Percentiles rank a stretch among this genome's conserved stretches.
phyloP scores from a whole-genome alignment of 2,329 filamentous ascomycete species.

The Cryphonectria radicalis region DNA sequence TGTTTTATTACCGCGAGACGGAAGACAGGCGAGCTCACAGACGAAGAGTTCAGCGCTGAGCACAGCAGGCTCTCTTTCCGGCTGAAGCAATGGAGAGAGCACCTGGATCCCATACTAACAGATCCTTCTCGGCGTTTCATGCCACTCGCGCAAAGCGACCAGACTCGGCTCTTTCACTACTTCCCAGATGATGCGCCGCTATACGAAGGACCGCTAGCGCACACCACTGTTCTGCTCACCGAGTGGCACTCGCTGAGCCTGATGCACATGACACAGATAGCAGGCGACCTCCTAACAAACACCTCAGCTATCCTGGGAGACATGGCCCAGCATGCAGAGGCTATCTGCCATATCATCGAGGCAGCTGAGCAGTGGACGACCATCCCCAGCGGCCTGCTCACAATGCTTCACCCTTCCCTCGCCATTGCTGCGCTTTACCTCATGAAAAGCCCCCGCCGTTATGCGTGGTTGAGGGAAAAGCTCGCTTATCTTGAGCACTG shows the following conservation, averaged over 20 bases:
- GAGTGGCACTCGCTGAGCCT: constrained; percentile 80
- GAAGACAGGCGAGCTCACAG: constrained; percentile 64
- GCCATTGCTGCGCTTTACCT: constrained; percentile 79
- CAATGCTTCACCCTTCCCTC: constrained; percentile 76
- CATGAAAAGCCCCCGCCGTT: constrained; percentile 73
- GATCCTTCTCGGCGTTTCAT: constrained; percentile 66
- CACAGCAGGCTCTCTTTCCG: constrained; percentile 57
- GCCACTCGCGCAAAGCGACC: constrained; percentile 60
- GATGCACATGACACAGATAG: constrained; percentile 79
- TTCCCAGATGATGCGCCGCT: constrained; percentile 59
- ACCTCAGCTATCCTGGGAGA: constrained; percentile 58
- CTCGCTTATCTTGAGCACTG: constrained; percentile 77
- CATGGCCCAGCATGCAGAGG: constrained; percentile 65
- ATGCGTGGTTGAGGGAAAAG: constrained; percentile 79
- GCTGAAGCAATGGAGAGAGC: constrained; percentile 53
- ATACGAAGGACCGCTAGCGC: constrained; percentile 71
- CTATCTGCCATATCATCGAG: constrained; percentile 79
- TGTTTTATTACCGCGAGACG: constrained; percentile 75
- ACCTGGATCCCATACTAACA: constrained; percentile 65
- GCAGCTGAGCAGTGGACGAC: constrained; percentile 73
- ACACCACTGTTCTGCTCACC: constrained; percentile 73
- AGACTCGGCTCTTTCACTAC: constrained; percentile 63
- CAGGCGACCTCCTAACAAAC: constrained; percentile 56
- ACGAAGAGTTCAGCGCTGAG: constrained; percentile 67
- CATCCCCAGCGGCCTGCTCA: constrained; percentile 70